Evolutionary conservation across 2,329 filamentous ascomycete genomes (phyloP), one percentile per base, ranked within the genome.

Genomic region (Stagonosporopsis chrysanthemi): DNA sequence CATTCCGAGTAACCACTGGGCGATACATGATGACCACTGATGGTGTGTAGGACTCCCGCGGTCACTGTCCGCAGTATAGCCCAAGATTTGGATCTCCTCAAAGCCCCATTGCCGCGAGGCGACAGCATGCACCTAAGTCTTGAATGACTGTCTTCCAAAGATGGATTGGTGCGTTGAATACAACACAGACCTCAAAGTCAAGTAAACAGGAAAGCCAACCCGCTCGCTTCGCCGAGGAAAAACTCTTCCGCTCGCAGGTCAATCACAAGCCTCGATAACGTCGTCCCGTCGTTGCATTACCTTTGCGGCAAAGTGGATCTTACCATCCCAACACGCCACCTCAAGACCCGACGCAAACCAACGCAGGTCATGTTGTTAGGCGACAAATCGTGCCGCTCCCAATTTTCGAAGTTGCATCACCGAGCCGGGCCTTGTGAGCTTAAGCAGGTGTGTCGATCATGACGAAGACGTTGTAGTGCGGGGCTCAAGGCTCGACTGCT

Each of bases 371-470:
- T 39, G 6, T 29, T 19, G 4, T 28, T 19, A 40, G 39, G 31
- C 22, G 43, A 57, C 15, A 31, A 31, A 31, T 38, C 42, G 47
- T 24, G 28, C 47, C 43, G 43, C 44, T 44, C 24, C 48, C 23
- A 40, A 52, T 33, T 36, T 43, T 38, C 28, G 26, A 43, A n/a
- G 38, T 46, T 58, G 49, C 43, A 55, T 42, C 42, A 44, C 12
- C 26, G 22, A 48, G 40, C 42, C 36, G 58, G 49, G 52, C 55
- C 56, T 59, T 46, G 42, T 40, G 38, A 47, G 17, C 5, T 11
- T 49, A 56, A 47, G 60, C 48, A 61, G 41, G 57, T 51, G 36
- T 59, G 62, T 51, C 55, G 60, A 65, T 63, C 61, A 61, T 61
- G 60, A 65, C 58, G 60, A 60, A 53, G 44, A 57, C 15, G 40